phyloP scores from a whole-genome alignment of 768 basidiomycete genomes.

The Sporobolomyces pararoseus region DNA sequence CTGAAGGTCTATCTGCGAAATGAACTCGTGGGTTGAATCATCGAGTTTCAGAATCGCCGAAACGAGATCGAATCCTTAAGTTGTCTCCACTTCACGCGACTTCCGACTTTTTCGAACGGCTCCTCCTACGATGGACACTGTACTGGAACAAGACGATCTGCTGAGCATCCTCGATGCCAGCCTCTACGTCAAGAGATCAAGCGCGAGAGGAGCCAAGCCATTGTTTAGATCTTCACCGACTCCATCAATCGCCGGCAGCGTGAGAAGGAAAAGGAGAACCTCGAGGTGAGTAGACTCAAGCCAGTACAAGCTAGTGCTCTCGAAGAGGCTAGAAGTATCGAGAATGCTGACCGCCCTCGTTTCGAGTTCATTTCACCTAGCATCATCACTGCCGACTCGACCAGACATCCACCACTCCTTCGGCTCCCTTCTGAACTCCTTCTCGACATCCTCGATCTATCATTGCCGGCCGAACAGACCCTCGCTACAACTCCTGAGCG shows the following conservation, averaged over 20 bases:
- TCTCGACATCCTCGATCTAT: constrained; percentile 28
- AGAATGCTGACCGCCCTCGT: no score
- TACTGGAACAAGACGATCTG: background rate
- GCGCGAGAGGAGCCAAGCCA: background rate
- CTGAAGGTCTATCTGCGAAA: no score
- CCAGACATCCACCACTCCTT: constrained; percentile 15
- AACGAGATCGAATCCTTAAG: no score
- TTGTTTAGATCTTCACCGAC: background rate
- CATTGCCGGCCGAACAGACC: constrained; percentile 5
- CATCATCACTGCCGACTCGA: constrained; percentile 13
- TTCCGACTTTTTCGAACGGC: background rate
- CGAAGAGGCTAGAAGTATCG: no score
- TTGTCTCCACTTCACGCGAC: background rate
- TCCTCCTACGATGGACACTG: background rate
- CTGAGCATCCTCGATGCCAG: constrained; percentile 5
- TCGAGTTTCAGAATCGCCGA: no score
- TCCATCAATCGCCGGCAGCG: constrained; percentile 10
- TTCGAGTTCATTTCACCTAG: background rate
- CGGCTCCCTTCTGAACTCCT: constrained; percentile 27
- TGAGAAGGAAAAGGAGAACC: background rate
- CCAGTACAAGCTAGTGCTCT: no score
- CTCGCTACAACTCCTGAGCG: constrained; percentile 1
- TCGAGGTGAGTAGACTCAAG: background rate
- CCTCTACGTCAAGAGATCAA: background rate
- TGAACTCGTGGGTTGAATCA: no score